Evolutionary conservation across 2,329 filamentous ascomycete species (phyloP), one percentile per base, ranked within the genome.

Genomic region (Fusarium continuum): DNA sequence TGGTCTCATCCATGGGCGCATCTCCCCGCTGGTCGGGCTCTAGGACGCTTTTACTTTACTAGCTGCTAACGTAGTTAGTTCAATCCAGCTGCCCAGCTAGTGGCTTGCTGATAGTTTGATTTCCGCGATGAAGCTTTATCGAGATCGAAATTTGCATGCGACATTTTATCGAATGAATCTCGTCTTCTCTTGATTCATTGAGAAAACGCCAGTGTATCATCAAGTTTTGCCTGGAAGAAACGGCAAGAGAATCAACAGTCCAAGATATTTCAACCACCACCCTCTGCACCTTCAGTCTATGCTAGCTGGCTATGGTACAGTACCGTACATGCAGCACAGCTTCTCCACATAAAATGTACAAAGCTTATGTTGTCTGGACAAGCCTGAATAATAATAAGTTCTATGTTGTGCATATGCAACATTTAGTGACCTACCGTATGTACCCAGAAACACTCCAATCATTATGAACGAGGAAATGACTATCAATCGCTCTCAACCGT

Each of bases 51-150:
- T 46, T 52, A 44, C 45, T 43, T 43, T 28, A 14, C 28, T 29
- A 29, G 13, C 22, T 23, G 53, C 11, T 58, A n/a, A n/a, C n/a
- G n/a, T n/a, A n/a, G 38, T 63, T 66, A 55, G 34, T 25, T 60
- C 50, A 56, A 48, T 39, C 60, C 45, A 40, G 40, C 35, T 22
- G 17, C 35, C 47, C 34, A 44, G 40, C 49, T 68, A 61, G 68
- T 63, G 67, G 49, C 55, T 60, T 63, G 47, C 35, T 29, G 23
- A 66, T 69, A 62, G 47, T 35, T 48, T 64, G 68, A 61, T 60
- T 39, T 32, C 43, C 50, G 52, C 26, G 35, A 55, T 41, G n/a
- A 54, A 47, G 51, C 50, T 41, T 50, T 31, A 40, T 64, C 39
- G 16, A 50, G 55, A 58, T 64, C 55, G 48, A 36, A 22, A 19